Base-by-base conservation (phyloP, 176 grass and related monocot genomes). In the Themeda triandra region DNA sequence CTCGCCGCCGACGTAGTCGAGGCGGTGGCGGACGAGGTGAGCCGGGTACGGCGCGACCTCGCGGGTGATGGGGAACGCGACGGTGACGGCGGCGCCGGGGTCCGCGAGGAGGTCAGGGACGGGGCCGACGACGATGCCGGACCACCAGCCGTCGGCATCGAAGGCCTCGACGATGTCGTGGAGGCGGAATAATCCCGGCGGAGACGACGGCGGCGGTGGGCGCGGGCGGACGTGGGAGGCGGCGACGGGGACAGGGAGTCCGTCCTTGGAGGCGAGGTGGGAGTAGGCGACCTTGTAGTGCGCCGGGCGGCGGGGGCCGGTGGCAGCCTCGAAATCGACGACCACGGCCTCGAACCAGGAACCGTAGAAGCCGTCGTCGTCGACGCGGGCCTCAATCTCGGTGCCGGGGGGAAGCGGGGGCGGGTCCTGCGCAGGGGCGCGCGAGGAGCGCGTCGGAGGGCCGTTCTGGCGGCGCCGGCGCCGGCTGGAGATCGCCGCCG, bases 81-180 rank as follows among this genome's bases (percentile, higher is more conserved):
- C 66, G 37, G 58, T 73, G 48, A 81, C 8, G 5, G 41, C 2
- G 19, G 58, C 9, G 9, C 1, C 30, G 46, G 73, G 28, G 29
- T 75, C 71, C 0, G 12, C 36, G 2, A 3, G 19, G 39, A 2
- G 39, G 9, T 41, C 39, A 10, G 39, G 44, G 39, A 41, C 24
- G 30, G 71, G 59, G 49, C 48, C 19, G 83, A 81, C 9, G 60
- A 94, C 44, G 65, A 94, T 75, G 12, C 86, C 83, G 5, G 83
- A 63, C 86, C 92, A 91, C 92, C 92, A 91, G 0, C 86, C 83
- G 13, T 64, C 84, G 69, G 83, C 77, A 60, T 84, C 80, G 76
- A 91, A 91, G 1, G 80, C 89, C 89, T 94, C 86, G 23, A 94
- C 86, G 37, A 86, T 65, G 45, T 91, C 69, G 77, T 89, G 86